phyloP scores from a whole-genome alignment of 176 grass and related monocot genomes.

The Oryza glumipatula region DNA sequence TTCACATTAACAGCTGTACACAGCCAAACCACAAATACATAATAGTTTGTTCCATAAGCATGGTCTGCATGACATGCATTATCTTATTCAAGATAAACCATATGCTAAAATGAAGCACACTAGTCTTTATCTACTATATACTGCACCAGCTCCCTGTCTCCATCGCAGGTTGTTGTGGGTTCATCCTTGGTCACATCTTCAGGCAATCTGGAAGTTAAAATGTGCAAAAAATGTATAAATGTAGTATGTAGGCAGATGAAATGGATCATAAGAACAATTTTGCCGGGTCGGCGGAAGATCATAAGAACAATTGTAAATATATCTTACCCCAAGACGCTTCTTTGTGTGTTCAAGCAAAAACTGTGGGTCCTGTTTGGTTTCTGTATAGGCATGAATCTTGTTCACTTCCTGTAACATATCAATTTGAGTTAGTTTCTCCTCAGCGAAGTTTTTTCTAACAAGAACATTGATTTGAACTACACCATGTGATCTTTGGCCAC shows the following conservation, averaged over 20 bases:
- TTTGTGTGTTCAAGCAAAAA: slow-evolving; percentile 56
- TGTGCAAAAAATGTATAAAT: slow-evolving; percentile 3
- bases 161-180: background rate
- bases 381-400: slow-evolving; percentile 74
- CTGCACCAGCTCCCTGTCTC: background rate
- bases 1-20: background rate
- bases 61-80: background rate
- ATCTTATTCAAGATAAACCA: slow-evolving; percentile 30
- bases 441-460: too few species aligned
- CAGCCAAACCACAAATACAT: background rate
- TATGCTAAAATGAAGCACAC: slow-evolving; percentile 19
- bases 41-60: slow-evolving; percentile 18
- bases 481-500: background rate
- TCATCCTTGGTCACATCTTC: slow-evolving; percentile 33
- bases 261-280: background rate
- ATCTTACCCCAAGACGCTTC: slow-evolving; percentile 64
- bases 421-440: slow-evolving; percentile 4
- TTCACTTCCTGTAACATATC: slow-evolving; percentile 63
- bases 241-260: background rate
- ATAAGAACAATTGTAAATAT: background rate
- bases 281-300: background rate
- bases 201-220: slow-evolving; percentile 49
- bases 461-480: background rate
- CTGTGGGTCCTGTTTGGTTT: slow-evolving; percentile 63
- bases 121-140: background rate